Conservation (phyloP, 352 stramenopile genomes). For the Phytophthora idaei region DNA sequence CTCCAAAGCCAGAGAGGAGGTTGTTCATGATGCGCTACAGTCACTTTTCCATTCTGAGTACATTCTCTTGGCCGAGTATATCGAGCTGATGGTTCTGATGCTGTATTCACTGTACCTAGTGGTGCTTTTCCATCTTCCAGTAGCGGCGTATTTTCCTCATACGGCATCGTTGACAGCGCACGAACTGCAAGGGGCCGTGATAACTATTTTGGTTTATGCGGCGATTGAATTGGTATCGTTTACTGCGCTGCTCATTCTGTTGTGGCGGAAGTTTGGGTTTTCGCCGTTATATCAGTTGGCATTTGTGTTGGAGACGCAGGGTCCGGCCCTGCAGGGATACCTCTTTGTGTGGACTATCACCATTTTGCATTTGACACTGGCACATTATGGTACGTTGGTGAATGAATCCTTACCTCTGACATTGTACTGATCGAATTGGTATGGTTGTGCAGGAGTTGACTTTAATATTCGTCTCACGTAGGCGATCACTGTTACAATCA, state of each 20-base stretch:
- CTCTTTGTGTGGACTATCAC: slow-evolving; percentile 21
- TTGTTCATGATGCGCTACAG: slow-evolving; percentile 13
- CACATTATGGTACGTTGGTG: slow-evolving; percentile 24
- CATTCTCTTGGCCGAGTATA: slow-evolving; percentile 32
- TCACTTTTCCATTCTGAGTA: slow-evolving; percentile 38
- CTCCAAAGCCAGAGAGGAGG: neutral
- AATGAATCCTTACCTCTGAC: no score
- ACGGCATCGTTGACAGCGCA: slow-evolving; percentile 9
- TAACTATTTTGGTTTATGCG: slow-evolving; percentile 16
- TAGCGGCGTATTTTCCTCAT: slow-evolving; percentile 12
- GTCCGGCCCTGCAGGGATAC: slow-evolving; percentile 19
- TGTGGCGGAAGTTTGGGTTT: slow-evolving; percentile 29
- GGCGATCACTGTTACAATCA: no score
- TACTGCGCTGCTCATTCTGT: slow-evolving; percentile 10
- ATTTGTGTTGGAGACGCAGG: slow-evolving; percentile 44
- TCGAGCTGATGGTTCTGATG: slow-evolving; percentile 33
- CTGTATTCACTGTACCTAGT: slow-evolving; percentile 28
- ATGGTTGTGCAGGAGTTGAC: slow-evolving; percentile 4
- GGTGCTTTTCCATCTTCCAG: slow-evolving; percentile 14
- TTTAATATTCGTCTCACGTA: slow-evolving; percentile 9
- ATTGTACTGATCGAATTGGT: no score
- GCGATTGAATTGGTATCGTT: slow-evolving; percentile 23
- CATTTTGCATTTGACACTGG: slow-evolving; percentile 31
- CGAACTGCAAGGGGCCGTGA: neutral
- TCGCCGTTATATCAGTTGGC: slow-evolving; percentile 33